These are phyloP conservation scores for Aspergillus bertholletiae DNA, from an alignment of 495 filamentous ascomycete species.

Conservation along the genomic window DNA sequence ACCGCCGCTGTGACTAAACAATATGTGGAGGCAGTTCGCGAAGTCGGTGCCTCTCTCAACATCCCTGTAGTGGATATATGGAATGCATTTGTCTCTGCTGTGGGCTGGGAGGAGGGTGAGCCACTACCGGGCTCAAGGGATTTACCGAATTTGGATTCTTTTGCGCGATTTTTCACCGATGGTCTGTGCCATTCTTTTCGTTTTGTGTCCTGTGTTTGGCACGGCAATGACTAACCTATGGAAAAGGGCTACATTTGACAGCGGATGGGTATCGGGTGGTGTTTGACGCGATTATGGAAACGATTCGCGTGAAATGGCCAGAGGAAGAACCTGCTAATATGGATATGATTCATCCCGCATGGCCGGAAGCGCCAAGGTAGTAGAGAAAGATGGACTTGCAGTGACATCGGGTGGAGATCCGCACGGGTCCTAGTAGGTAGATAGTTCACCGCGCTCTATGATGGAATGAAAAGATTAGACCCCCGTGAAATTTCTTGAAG, in stretches of 20 bases:
- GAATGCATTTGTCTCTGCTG: constrained; percentile 62
- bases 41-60: constrained; percentile 59
- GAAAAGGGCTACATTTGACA: constrained; percentile 61
- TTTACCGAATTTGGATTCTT: constrained; percentile 41
- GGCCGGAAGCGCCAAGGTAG: constrained; percentile 47
- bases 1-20: constrained; percentile 59
- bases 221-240: constrained; percentile 4
- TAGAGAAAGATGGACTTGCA: background rate
- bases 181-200: constrained; percentile 39
- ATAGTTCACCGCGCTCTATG: background rate
- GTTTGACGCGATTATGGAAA: constrained; percentile 51
- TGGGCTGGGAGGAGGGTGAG: constrained; percentile 59
- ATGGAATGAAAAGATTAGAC: background rate
- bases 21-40: constrained; percentile 67
- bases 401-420: background rate
- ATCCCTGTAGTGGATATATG: constrained; percentile 73
- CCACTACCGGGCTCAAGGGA: constrained; percentile 50
- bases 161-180: constrained; percentile 54
- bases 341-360: constrained; percentile 50
- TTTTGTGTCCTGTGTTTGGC: background rate
- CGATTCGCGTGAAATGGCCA: constrained; percentile 53
- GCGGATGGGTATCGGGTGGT: constrained; percentile 57
- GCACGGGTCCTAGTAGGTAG: background rate
- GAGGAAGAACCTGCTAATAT: constrained; percentile 54
- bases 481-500: too few relatives aligned